A percentile compares a stretch with the other conserved stretches of the same genome.
Evolutionary conservation across 305 asterid species (phyloP).

Genomic region (Euphrasia arctica): DNA sequence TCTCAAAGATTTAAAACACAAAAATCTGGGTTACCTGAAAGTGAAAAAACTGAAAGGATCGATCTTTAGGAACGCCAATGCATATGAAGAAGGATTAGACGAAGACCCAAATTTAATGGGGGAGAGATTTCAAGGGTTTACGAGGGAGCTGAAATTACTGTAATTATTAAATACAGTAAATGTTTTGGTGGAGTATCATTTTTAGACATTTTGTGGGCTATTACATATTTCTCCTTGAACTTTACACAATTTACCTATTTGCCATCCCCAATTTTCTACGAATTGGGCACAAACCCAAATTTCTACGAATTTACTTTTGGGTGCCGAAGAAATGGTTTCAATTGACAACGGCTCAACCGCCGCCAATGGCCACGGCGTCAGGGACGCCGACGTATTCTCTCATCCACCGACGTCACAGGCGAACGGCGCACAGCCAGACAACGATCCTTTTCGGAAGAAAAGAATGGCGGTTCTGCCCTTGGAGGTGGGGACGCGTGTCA

Average conservation of each 20-base stretch:
- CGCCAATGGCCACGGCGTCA: slow-evolving; percentile 37
- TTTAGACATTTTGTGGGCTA: background rate
- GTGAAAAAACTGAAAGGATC: background rate
- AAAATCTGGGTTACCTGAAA: slow-evolving; percentile 24
- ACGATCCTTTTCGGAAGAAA: slow-evolving; percentile 50
- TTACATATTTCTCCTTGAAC: background rate
- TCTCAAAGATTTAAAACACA: background rate
- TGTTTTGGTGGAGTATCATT: too few species aligned
- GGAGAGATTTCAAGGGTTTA: slow-evolving; percentile 19
- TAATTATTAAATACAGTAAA: too few species aligned
- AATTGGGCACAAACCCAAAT: background rate
- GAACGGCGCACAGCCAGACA: slow-evolving; percentile 49
- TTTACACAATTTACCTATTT: background rate
- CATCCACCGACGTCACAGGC: slow-evolving; percentile 29
- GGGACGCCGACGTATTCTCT: slow-evolving; percentile 33
- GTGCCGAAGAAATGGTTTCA: slow-evolving; percentile 52
- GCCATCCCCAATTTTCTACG: too few species aligned
- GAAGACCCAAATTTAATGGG: background rate
- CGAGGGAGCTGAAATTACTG: background rate
- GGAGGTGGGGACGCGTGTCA: slow-evolving; percentile 96
- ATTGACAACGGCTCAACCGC: slow-evolving; percentile 50
- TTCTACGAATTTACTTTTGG: background rate
- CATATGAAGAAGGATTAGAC: background rate
- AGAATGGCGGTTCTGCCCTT: slow-evolving; percentile 57
- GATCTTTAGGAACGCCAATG: slow-evolving; percentile 4